Evolutionary conservation across 2,329 filamentous ascomycete species (phyloP).

Genomic region (Calonectria pseudoreteaudii): DNA sequence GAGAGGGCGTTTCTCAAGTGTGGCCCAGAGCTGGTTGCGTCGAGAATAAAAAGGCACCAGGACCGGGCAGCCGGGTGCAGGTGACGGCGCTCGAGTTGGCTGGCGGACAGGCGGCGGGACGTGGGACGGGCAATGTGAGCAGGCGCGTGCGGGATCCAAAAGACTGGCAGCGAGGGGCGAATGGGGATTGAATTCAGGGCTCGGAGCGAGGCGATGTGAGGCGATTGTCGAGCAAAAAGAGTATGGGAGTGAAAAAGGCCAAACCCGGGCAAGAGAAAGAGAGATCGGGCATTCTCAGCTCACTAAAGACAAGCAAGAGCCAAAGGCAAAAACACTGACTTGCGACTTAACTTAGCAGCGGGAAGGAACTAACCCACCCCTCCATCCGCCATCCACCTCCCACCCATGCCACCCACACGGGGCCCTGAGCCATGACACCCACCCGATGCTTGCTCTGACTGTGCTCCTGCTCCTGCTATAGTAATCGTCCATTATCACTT

Average conservation of each 20-base stretch:
- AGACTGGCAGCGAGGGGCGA: neutral
- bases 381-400: neutral
- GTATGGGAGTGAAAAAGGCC: neutral
- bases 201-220: neutral
- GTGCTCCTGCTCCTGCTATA: neutral
- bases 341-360: conserved; percentile 8
- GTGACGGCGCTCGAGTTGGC: conserved; percentile 17
- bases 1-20: conserved; percentile 17
- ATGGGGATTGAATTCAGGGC: neutral
- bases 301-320: conserved; percentile 13
- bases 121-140: neutral
- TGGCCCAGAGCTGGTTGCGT: conserved; percentile 10
- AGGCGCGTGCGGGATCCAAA: neutral
- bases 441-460: neutral
- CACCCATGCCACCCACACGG: conserved; percentile 9
- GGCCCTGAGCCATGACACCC: conserved; percentile 4
- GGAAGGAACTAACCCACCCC: conserved; percentile 17
- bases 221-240: neutral
- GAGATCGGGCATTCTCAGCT: conserved; percentile 17
- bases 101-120: neutral
- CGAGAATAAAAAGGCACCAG: conserved; percentile 8
- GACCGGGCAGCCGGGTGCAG: conserved; percentile 14
- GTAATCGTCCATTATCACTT: neutral
- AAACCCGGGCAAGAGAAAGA: neutral
- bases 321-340: conserved; percentile 7